Base-by-base conservation (phyloP, 2,329 filamentous ascomycete genomes). In the Trichophyton rubrum region DNA sequence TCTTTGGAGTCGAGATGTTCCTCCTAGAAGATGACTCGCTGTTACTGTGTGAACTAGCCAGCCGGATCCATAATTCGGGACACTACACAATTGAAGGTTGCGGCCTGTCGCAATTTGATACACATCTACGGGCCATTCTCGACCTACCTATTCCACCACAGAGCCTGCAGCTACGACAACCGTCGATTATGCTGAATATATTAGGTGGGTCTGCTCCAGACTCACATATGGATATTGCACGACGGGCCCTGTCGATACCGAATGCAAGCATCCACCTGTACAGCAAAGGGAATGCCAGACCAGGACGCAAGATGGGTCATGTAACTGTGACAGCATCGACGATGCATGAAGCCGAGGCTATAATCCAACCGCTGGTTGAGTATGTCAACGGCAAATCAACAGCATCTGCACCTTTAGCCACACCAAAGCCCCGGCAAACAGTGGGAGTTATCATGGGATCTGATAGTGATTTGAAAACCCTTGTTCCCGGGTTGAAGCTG, bases 1-100 rank as follows among this genome's bases (percentile, higher is more conserved):
- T 96, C 35, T 99, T 96, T 73, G 93, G 92, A 0, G 92, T 97
- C 0, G 93, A 99, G 75, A 89, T 97, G 85, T 99, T 99, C 75
- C 75, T 97, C 2, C 81, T 91, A 9, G 77, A 85, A 56, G 84
- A 93, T 67, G 84, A 84, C 76, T 77, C 72, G 61, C 79, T 96
- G 1, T 75, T 95, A 61, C 81, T 96, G 67, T 96, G 95, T 73
- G 90, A 96, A 74, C 87, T 95, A 64, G 89, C 89, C 0, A 89
- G 89, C 11, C 81, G 89, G 43, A 82, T 84, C 58, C 91, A 96
- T 75, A 96, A 96, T 77, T 95, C 89, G 0, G 93, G 93, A 0
- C 93, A 97, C 74, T 92, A 91, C 75, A 95, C 89, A 2, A 97
- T 97, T 65, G 92, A 99, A 76, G 89, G 89, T 3, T 89, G 93